Base-by-base conservation (phyloP, 2,329 filamentous ascomycete genomes). In the Calonectria multiphialidica region DNA sequence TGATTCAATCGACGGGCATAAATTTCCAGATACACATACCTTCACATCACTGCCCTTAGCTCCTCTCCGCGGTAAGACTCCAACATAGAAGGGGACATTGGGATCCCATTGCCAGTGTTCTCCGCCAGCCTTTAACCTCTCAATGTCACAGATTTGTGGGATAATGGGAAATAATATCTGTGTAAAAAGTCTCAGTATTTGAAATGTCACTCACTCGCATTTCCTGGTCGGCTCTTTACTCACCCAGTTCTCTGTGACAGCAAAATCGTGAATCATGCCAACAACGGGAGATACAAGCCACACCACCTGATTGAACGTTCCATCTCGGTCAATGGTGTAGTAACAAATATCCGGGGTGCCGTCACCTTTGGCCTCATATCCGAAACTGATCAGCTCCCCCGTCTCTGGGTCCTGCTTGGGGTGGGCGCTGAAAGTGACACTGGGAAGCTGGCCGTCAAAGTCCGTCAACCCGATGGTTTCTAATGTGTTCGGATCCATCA, bases 31-130 rank as follows among this genome's bases (percentile, higher is more conserved):
- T n/a, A 16, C 25, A 57, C 53, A 40, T 57, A 66, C 63, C 49
- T 23, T 66, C 33, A 66, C 44, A 18, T 66, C 63, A 8, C 30
- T 30, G 5, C 42, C 35, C 35, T 55, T 55, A 33, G 47, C 63
- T 12, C 63, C 63, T 28, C 63, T 25, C 1, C 63, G 28, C 15
- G 63, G 63, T 12, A 66, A 9, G 10, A 50, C 33, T 42, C 63
- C 63, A 21, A 55, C 7, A 15, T 55, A 66, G 13, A 50, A 55
- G 4, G 45, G 47, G 15, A 50, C 33, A 18, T 42, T 42, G 2
- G 63, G 47, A 9, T 66, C 63, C 63, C 63, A 66, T 16, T 53
- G 47, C 63, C 63, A 66, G 23, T 66, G 63, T 13, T 53, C 21
- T 42, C 63, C 63, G 35, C 63, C 63, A 25, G 45, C 47, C 63